Conservation (phyloP, 1,139 yeast genomes). For the Pichia sp. region DNA sequence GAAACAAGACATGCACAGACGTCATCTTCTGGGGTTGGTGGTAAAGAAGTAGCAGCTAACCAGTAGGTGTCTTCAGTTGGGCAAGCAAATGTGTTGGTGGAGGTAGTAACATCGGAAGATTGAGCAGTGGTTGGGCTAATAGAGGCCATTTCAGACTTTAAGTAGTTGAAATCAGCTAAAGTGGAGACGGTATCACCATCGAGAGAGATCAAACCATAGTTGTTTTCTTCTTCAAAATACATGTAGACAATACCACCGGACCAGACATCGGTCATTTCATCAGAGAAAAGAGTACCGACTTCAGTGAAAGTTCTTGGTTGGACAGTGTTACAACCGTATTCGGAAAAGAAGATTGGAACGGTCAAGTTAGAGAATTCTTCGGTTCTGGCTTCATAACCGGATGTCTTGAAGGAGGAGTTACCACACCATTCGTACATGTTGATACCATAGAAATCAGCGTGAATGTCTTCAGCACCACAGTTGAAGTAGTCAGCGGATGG, state of each 20-base stretch:
- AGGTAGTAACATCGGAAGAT: slow-evolving; percentile 45
- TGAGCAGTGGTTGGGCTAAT: slow-evolving; percentile 58
- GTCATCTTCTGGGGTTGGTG: slow-evolving; percentile 69
- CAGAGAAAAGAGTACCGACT: slow-evolving; percentile 60
- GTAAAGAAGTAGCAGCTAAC: slow-evolving; percentile 63
- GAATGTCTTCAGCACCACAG: slow-evolving; percentile 63
- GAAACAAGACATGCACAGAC: slow-evolving; percentile 60
- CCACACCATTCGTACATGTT: slow-evolving; percentile 99
- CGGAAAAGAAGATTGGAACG: slow-evolving; percentile 74
- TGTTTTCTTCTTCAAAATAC: slow-evolving; percentile 74
- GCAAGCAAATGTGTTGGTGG: slow-evolving; percentile 45
- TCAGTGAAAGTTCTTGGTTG: slow-evolving; percentile 68
- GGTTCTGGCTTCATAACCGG: slow-evolving; percentile 78
- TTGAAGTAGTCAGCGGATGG: slow-evolving; percentile 72
- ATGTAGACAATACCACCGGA: slow-evolving; percentile 87
- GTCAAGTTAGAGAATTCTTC: slow-evolving; percentile 64
- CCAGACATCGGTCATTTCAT: slow-evolving; percentile 75
- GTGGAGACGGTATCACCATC: slow-evolving; percentile 47
- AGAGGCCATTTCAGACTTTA: slow-evolving; percentile 49
- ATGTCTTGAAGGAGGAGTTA: slow-evolving; percentile 52
- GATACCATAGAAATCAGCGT: slow-evolving; percentile 90
- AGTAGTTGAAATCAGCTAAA: slow-evolving; percentile 58
- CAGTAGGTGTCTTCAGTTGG: slow-evolving; percentile 52
- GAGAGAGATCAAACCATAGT: slow-evolving; percentile 65
- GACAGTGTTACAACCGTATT: slow-evolving; percentile 73